A percentile compares a stretch with the other conserved stretches of the same genome.
These are phyloP conservation scores for Jasminum sambac DNA, from an alignment of 257 asterid species.

Conservation along the genomic window DNA sequence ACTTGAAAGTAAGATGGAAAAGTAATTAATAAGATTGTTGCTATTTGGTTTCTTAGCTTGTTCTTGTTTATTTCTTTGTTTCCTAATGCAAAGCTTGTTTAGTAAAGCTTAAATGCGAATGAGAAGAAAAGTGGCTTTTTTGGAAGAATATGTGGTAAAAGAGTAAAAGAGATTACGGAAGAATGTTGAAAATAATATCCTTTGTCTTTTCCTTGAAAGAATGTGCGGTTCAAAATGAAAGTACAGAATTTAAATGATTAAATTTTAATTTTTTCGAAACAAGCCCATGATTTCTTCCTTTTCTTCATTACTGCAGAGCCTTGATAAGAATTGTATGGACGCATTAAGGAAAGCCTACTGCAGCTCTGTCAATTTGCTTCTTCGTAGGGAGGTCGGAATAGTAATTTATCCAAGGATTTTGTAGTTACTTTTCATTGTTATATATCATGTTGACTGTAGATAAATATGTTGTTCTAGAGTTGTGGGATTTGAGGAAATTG, in stretches of 20 bases:
- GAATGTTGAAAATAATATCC: too few relatives aligned
- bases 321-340: conserved; percentile 78
- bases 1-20: conserved; percentile 66
- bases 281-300: background rate
- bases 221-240: too few relatives aligned
- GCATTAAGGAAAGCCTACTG: conserved; percentile 94
- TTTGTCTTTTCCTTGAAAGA: too few relatives aligned
- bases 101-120: too few relatives aligned
- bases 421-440: conserved; percentile 15
- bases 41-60: conserved; percentile 18
- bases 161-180: too few relatives aligned
- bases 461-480: conserved; percentile 12
- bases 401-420: conserved; percentile 27
- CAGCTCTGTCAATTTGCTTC: conserved; percentile 86
- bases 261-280: too few relatives aligned
- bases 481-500: background rate
- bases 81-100: conserved; percentile 15
- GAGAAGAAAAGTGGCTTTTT: too few relatives aligned
- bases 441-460: conserved; percentile 3
- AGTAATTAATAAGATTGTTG: conserved; percentile 12
- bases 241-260: too few relatives aligned
- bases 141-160: too few relatives aligned
- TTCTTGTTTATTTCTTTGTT: conserved; percentile 23
- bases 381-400: conserved; percentile 85
- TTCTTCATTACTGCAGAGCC: conserved; percentile 57